Conservation (phyloP, 2,329 filamentous ascomycete genomes). For the Sporothrix mexicana region DNA sequence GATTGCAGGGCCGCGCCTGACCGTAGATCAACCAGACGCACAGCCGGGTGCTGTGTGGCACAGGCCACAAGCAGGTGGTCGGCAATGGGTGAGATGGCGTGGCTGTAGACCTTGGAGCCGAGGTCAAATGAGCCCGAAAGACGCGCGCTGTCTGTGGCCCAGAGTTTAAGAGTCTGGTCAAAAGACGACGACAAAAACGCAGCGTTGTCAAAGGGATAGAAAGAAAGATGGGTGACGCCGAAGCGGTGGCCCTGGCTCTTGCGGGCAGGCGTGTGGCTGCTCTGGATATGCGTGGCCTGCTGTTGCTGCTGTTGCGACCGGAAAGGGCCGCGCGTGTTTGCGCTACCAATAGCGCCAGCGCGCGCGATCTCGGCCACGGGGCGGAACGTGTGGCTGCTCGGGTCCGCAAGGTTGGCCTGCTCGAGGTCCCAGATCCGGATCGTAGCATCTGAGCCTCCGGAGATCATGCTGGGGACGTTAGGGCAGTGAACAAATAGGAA, state of each 20-base stretch:
- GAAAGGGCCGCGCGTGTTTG: conserved; percentile 11
- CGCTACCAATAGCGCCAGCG: conserved; percentile 39
- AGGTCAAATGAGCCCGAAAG: conserved; percentile 72
- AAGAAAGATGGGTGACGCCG: conserved; percentile 76
- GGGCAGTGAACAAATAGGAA: not conserved
- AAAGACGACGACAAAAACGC: conserved; percentile 80
- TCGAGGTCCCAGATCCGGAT: conserved; percentile 90
- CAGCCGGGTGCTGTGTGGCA: conserved; percentile 82
- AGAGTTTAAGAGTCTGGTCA: conserved; percentile 77
- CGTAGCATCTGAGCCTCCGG: conserved; percentile 83
- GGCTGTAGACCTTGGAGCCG: conserved; percentile 73
- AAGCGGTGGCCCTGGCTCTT: conserved; percentile 60
- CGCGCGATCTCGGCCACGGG: conserved; percentile 60
- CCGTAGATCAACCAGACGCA: conserved; percentile 84
- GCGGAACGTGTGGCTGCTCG: conserved; percentile 55
- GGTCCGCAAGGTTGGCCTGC: conserved; percentile 51
- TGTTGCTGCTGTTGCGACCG: conserved; percentile 28
- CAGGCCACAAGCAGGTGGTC: conserved; percentile 81
- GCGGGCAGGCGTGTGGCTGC: not conserved
- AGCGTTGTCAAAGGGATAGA: conserved; percentile 77
- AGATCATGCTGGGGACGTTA: conserved; percentile 66
- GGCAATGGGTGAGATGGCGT: conserved; percentile 76
- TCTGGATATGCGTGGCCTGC: conserved; percentile 14
- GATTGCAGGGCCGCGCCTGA: conserved; percentile 78
- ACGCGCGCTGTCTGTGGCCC: conserved; percentile 67